Percentiles rank a stretch among this genome's conserved stretches.
phyloP scores from a whole-genome alignment of 2,329 filamentous ascomycete genomes.

The Colletotrichum somersetense region DNA sequence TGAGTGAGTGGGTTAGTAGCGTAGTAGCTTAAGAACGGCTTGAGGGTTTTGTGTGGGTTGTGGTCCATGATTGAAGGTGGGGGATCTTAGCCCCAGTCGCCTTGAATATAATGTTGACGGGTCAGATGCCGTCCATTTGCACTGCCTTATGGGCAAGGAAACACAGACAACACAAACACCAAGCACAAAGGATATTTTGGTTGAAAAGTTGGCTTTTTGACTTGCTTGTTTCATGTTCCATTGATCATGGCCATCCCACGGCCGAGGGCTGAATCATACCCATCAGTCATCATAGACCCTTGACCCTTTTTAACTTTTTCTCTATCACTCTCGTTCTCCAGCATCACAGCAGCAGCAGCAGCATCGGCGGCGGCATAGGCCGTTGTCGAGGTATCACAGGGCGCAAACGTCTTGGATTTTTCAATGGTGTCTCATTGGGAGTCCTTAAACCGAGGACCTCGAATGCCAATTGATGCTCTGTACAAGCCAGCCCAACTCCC shows the following conservation, averaged over 20 bases:
- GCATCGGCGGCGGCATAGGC: constrained; percentile 12
- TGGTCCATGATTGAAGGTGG: background rate
- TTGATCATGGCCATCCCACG: constrained; percentile 41
- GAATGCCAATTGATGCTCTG: constrained; percentile 61
- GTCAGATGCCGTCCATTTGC: background rate
- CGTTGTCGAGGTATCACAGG: constrained; percentile 38
- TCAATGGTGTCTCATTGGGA: constrained; percentile 54
- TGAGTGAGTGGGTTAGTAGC: background rate
- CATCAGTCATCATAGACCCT: constrained; percentile 39
- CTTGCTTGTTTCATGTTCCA: constrained; percentile 39
- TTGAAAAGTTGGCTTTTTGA: constrained; percentile 26
- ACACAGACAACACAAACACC: background rate
- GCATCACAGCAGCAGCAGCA: constrained; percentile 32
- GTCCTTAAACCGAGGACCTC: constrained; percentile 52
- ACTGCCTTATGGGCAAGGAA: background rate
- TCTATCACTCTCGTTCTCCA: constrained; percentile 29
- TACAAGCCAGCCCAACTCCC: constrained; percentile 63
- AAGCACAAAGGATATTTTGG: background rate
- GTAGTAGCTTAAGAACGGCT: background rate
- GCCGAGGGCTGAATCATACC: constrained; percentile 38
- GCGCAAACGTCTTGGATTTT: constrained; percentile 38
- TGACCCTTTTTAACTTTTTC: constrained; percentile 21
- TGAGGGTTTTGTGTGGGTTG: background rate
- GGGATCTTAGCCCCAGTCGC: background rate
- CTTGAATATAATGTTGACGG: background rate